These are phyloP conservation scores for Physaria fendleri DNA, from an alignment of 345 rosid species.

Conservation along the genomic window DNA sequence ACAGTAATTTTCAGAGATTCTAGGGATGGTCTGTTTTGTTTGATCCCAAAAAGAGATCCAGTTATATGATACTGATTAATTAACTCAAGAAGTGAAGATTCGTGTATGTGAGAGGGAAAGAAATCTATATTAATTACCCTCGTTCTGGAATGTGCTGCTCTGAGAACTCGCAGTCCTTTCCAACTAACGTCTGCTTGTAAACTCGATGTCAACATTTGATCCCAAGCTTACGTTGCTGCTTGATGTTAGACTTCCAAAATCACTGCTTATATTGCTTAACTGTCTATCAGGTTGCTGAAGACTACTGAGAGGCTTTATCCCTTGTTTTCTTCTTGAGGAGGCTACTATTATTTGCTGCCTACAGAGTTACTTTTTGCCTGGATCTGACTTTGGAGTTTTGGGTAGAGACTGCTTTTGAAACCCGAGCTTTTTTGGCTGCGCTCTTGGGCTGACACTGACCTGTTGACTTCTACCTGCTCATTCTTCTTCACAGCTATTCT, in stretches of 20 bases:
- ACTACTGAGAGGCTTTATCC: constrained; percentile 28
- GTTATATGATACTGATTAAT: constrained; percentile 4
- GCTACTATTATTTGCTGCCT: constrained; percentile 41
- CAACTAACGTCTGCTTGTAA: constrained; percentile 48
- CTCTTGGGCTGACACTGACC: constrained; percentile 42
- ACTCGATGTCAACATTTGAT: constrained; percentile 49
- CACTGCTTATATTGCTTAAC: constrained; percentile 36
- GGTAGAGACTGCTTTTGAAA: constrained; percentile 40
- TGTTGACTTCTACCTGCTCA: constrained; percentile 38
- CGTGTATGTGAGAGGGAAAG: background rate
- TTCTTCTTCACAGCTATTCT: too few species aligned
- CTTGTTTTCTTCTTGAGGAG: constrained; percentile 36
- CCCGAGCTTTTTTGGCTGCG: constrained; percentile 46
- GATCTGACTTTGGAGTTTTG: constrained; percentile 35
- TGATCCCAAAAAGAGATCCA: constrained; percentile 32
- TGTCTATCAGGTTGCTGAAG: constrained; percentile 39
- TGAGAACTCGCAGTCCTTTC: constrained; percentile 26
- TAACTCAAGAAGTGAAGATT: constrained; percentile 9
- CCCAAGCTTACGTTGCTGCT: constrained; percentile 45
- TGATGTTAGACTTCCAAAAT: constrained; percentile 45
- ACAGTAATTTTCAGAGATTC: constrained; percentile 33
- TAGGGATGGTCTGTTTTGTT: constrained; percentile 25
- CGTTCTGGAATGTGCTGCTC: constrained; percentile 29
- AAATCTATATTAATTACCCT: constrained; percentile 31
- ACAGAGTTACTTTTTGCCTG: constrained; percentile 37